Percentiles rank a stretch among this genome's conserved stretches.
Conservation (phyloP, 2,329 filamentous ascomycete species). For the Coniosporium tulheliwenetii region DNA sequence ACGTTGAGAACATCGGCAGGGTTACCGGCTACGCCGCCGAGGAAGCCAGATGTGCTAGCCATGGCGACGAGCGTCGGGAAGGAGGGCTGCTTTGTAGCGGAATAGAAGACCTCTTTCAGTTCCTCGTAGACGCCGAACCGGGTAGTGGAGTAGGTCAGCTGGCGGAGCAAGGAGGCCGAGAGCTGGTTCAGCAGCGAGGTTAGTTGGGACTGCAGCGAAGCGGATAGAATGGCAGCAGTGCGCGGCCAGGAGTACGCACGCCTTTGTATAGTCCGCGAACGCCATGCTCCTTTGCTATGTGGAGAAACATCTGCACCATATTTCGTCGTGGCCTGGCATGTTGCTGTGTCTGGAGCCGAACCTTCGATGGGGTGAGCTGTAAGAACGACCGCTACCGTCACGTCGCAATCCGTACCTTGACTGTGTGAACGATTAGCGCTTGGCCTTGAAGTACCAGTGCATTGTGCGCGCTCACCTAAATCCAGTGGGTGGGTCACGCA, state of each 20-base stretch:
- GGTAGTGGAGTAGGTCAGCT: slow-evolving; percentile 86
- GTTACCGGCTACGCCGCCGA: slow-evolving; percentile 83
- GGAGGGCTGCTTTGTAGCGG: slow-evolving; percentile 38
- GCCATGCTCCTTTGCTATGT: slow-evolving; percentile 65
- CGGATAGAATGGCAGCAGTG: background rate
- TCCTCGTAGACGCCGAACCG: slow-evolving; percentile 96
- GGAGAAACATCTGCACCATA: slow-evolving; percentile 73
- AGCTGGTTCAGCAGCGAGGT: slow-evolving; percentile 31
- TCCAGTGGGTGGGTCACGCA: slow-evolving; percentile 88
- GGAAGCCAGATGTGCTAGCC: slow-evolving; percentile 67
- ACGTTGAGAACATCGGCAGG: slow-evolving; percentile 95
- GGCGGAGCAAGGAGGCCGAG: slow-evolving; percentile 80
- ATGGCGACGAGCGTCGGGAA: slow-evolving; percentile 69
- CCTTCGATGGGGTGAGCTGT: slow-evolving; percentile 31
- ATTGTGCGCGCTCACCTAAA: slow-evolving; percentile 46
- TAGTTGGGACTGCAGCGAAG: background rate
- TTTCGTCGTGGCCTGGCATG: slow-evolving; percentile 54
- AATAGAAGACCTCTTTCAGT: slow-evolving; percentile 56
- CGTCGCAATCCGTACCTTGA: slow-evolving; percentile 22
- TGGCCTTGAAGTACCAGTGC: background rate
- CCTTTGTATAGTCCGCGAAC: slow-evolving; percentile 74
- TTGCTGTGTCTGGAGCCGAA: slow-evolving; percentile 73
- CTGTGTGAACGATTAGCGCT: slow-evolving; percentile 10
- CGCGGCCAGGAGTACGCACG: slow-evolving; percentile 26
- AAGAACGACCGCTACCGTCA: slow-evolving; percentile 5